Evolutionary conservation across 139 green algal species (phyloP).

Genomic region (Asterochloris sp.): DNA sequence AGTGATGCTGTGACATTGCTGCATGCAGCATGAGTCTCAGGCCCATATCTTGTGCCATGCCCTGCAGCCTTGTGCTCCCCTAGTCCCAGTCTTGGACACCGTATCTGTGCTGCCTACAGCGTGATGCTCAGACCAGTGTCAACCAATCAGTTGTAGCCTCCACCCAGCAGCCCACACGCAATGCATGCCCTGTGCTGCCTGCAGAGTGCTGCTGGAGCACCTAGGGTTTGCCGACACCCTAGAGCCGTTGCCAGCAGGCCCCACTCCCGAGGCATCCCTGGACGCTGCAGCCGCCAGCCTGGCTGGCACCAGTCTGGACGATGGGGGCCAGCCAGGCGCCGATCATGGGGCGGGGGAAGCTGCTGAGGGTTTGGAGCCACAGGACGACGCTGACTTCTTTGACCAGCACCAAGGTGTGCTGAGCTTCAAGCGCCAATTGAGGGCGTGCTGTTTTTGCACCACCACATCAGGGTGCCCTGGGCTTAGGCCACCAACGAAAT

Average conservation of each 20-base stretch:
- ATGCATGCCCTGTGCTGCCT: not conserved
- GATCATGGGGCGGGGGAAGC: constrained; percentile 1
- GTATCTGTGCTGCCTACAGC: not conserved
- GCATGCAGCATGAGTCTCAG: no score
- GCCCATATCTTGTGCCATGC: no score
- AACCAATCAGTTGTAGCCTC: not conserved
- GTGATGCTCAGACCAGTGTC: not conserved
- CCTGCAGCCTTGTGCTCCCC: not conserved
- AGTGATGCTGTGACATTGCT: no score
- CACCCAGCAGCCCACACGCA: not conserved
- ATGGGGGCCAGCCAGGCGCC: not conserved
- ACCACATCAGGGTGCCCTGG: no score
- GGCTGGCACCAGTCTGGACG: not conserved
- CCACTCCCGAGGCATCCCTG: constrained; percentile 1
- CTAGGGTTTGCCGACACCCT: constrained; percentile 83
- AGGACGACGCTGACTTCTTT: constrained; percentile 41
- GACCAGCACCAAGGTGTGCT: constrained; percentile 19
- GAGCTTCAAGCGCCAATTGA: constrained; percentile 10
- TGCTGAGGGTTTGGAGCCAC: not conserved
- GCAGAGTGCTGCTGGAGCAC: constrained; percentile 66
- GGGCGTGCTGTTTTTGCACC: no score
- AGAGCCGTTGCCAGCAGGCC: constrained; percentile 22
- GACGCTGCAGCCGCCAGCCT: constrained; percentile 9
- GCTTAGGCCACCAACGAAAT: no score
- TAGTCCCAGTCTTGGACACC: not conserved